phyloP scores from a whole-genome alignment of 2,329 filamentous ascomycete genomes.

The Trichophyton mentagrophytes region DNA sequence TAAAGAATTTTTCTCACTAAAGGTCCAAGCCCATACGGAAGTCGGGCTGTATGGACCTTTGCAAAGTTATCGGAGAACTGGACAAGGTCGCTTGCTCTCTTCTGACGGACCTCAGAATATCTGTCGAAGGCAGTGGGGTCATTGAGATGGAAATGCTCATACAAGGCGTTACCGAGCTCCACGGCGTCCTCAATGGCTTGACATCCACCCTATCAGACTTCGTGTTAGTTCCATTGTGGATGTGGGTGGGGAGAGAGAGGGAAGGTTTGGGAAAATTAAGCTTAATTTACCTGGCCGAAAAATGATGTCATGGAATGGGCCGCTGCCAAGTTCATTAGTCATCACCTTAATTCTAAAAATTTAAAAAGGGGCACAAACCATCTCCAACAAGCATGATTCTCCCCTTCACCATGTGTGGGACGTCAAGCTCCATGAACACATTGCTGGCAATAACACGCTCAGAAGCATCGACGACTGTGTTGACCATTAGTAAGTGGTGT shows the following conservation, averaged over 20 bases:
- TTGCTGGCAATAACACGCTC: slow-evolving; percentile 8
- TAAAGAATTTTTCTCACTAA: slow-evolving; percentile 7
- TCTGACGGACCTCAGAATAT: slow-evolving; percentile 8
- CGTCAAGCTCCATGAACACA: slow-evolving; percentile 8
- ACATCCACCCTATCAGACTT: slow-evolving; percentile 4
- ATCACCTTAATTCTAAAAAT: not conserved
- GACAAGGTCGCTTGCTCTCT: slow-evolving; percentile 6
- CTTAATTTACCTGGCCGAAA: slow-evolving; percentile 7
- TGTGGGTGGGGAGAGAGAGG: not conserved
- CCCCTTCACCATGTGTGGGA: slow-evolving; percentile 9
- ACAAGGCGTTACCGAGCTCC: slow-evolving; percentile 7
- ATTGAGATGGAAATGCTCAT: slow-evolving; percentile 6
- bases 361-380: slow-evolving; percentile 1
- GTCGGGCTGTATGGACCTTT: slow-evolving; percentile 8
- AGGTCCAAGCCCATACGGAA: slow-evolving; percentile 6
- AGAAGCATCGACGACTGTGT: slow-evolving; percentile 6
- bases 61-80: slow-evolving; percentile 8
- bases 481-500: not conserved
- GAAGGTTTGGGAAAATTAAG: not conserved
- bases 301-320: slow-evolving; percentile 10
- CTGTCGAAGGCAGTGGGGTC: slow-evolving; percentile 5
- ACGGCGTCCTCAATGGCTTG: slow-evolving; percentile 10
- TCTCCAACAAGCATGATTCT: slow-evolving; percentile 7
- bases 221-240: not conserved
- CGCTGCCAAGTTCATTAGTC: slow-evolving; percentile 3